phyloP scores from a whole-genome alignment of 768 basidiomycete genomes.

The Tricholoma sp. region DNA sequence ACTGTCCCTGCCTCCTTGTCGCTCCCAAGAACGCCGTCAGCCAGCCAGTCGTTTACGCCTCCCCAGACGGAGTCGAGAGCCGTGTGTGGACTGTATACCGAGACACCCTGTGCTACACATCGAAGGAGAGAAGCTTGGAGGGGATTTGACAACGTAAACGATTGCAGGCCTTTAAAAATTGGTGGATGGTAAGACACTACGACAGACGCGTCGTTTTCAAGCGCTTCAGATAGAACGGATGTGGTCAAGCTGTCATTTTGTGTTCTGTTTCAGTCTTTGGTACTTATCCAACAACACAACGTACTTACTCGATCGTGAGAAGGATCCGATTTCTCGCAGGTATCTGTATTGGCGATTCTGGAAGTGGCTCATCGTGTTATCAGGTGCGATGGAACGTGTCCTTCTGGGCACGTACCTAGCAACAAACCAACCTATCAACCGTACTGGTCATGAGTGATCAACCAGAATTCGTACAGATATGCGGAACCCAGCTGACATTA shows the following conservation, averaged over 20 bases:
- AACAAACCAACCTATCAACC: constrained; percentile 53
- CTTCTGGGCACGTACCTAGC: background rate
- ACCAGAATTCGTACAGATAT: constrained; percentile 2
- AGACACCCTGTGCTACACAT: constrained; percentile 79
- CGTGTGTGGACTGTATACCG: constrained; percentile 85
- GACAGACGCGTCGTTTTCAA: constrained; percentile 53
- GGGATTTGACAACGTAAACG: constrained; percentile 72
- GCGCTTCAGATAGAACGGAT: constrained; percentile 63
- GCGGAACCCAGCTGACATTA: constrained; percentile 52
- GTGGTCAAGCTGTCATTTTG: constrained; percentile 56
- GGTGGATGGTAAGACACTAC: constrained; percentile 85
- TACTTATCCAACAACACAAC: constrained; percentile 10
- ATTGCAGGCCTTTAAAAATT: constrained; percentile 70
- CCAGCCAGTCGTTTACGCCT: constrained; percentile 92
- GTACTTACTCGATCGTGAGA: constrained; percentile 75
- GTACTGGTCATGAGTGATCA: constrained; percentile 46
- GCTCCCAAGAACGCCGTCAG: constrained; percentile 41
- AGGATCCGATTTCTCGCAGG: constrained; percentile 45
- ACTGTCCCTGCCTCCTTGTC: constrained; percentile 29
- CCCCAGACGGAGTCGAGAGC: constrained; percentile 79
- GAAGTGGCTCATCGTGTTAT: background rate
- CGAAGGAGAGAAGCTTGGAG: constrained; percentile 76
- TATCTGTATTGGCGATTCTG: constrained; percentile 52
- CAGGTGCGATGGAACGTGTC: no score
- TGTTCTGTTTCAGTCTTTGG: constrained; percentile 1